These are phyloP conservation scores for Hygrocybe punicea DNA, from an alignment of 768 basidiomycete species.

Conservation along the genomic window DNA sequence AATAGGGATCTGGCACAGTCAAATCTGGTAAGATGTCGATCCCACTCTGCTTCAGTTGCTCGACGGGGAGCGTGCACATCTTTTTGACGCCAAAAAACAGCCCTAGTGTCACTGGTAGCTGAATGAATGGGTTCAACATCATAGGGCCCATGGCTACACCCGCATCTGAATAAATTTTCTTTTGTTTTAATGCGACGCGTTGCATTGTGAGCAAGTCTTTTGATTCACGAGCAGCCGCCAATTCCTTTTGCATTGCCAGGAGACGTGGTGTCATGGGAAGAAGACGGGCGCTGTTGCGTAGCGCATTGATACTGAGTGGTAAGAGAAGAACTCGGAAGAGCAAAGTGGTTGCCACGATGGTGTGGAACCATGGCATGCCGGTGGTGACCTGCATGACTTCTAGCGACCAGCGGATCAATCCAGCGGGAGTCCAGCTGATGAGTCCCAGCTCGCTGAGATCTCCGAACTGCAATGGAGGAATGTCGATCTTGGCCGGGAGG, in stretches of 20 bases:
- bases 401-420: conserved; percentile 57
- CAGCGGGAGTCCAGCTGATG: conserved; percentile 60
- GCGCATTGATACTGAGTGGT: conserved; percentile 55
- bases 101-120: conserved; percentile 73
- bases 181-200: conserved; percentile 50
- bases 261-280: conserved; percentile 57
- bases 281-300: conserved; percentile 58
- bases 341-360: conserved; percentile 64
- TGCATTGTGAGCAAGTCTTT: conserved; percentile 50
- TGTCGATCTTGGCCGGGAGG: conserved; percentile 16
- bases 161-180: conserved; percentile 57
- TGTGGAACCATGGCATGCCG: conserved; percentile 80
- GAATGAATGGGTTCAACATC: conserved; percentile 53
- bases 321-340: conserved; percentile 59
- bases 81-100: conserved; percentile 79
- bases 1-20: conserved; percentile 72
- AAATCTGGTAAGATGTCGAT: conserved; percentile 72
- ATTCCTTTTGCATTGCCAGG: conserved; percentile 35
- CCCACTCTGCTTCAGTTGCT: conserved; percentile 75
- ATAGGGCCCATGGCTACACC: conserved; percentile 59
- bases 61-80: conserved; percentile 68
- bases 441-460: conserved; percentile 70
- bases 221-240: conserved; percentile 26
- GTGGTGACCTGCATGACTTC: conserved; percentile 67
- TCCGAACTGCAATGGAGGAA: conserved; percentile 61